Conservation (phyloP, 768 basidiomycete species). For the Pleurotus platypus region DNA sequence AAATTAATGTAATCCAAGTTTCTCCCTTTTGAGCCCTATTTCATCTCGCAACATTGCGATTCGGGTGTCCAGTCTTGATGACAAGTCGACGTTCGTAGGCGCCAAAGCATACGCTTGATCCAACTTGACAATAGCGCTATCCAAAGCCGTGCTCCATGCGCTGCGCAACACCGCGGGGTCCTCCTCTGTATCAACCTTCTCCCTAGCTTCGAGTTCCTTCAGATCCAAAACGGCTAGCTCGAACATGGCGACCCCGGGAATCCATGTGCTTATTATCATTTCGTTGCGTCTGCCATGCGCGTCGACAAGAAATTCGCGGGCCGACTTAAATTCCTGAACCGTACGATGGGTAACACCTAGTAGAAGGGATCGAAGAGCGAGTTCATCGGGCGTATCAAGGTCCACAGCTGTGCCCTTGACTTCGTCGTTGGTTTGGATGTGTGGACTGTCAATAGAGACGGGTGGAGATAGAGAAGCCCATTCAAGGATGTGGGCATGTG, state of each 20-base stretch:
- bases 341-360: constrained; percentile 68
- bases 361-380: constrained; percentile 64
- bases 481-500: constrained; percentile 56
- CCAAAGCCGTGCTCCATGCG: constrained; percentile 47
- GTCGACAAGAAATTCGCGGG: constrained; percentile 49
- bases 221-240: constrained; percentile 72
- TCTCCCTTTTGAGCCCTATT: constrained; percentile 58
- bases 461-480: constrained; percentile 48
- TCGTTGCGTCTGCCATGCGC: constrained; percentile 38
- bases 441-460: constrained; percentile 26
- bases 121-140: constrained; percentile 44
- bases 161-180: constrained; percentile 23
- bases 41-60: constrained; percentile 69
- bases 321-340: constrained; percentile 36
- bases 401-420: constrained; percentile 21
- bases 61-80: constrained; percentile 65
- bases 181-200: constrained; percentile 21
- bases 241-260: constrained; percentile 61
- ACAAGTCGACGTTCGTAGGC: constrained; percentile 56
- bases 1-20: constrained; percentile 25
- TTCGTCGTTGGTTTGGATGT: constrained; percentile 16
- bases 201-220: constrained; percentile 44
- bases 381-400: constrained; percentile 69
- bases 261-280: constrained; percentile 61
- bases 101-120: constrained; percentile 49